These are phyloP conservation scores for Calonectria crousiana DNA, from an alignment of 2,329 filamentous ascomycete genomes.

Conservation along the genomic window DNA sequence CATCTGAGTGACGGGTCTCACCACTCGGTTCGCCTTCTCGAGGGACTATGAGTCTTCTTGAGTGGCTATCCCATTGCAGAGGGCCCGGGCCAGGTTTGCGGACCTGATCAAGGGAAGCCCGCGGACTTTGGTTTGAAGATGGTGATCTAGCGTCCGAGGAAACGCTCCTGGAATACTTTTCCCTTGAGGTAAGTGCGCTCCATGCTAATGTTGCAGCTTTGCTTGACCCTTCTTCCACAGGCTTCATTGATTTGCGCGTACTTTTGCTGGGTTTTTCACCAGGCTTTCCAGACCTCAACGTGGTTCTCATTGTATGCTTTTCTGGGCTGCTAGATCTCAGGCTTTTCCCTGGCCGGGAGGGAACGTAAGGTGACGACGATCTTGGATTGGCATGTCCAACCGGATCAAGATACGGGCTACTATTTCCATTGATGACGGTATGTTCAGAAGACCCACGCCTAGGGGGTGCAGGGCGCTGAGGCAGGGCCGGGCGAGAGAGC, in stretches of 20 bases:
- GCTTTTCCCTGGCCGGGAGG: slow-evolving; percentile 51
- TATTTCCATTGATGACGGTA: slow-evolving; percentile 52
- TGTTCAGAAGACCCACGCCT: slow-evolving; percentile 65
- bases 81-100: slow-evolving; percentile 48
- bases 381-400: slow-evolving; percentile 30
- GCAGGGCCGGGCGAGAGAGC: slow-evolving; percentile 76
- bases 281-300: slow-evolving; percentile 64
- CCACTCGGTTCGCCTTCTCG: slow-evolving; percentile 50
- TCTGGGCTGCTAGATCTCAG: slow-evolving; percentile 69
- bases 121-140: slow-evolving; percentile 35
- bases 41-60: slow-evolving; percentile 61
- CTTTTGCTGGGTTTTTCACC: slow-evolving; percentile 57
- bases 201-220: slow-evolving; percentile 76
- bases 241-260: slow-evolving; percentile 55
- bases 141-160: slow-evolving; percentile 40
- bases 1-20: slow-evolving; percentile 54
- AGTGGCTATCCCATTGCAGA: slow-evolving; percentile 67
- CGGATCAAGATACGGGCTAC: slow-evolving; percentile 35
- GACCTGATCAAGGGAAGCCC: slow-evolving; percentile 48
- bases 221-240: slow-evolving; percentile 66
- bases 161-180: slow-evolving; percentile 47
- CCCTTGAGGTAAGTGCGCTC: slow-evolving; percentile 59
- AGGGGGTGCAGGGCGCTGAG: slow-evolving; percentile 69
- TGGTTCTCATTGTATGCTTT: slow-evolving; percentile 72
- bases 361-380: slow-evolving; percentile 47